These are phyloP conservation scores for Fusarium hainanense DNA, from an alignment of 2,329 filamentous ascomycete species.

Conservation along the genomic window DNA sequence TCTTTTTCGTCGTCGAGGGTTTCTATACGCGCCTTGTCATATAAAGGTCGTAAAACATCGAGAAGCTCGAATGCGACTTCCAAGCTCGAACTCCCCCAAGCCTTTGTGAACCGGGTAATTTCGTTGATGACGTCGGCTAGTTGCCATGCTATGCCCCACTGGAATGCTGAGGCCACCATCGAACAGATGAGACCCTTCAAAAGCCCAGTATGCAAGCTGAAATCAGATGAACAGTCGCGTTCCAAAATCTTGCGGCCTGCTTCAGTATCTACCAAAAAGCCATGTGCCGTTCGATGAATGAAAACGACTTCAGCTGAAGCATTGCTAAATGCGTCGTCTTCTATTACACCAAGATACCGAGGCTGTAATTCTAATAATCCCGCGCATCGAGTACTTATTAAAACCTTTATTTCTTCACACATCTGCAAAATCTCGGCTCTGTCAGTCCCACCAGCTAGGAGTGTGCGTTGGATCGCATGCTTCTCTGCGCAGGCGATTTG, in stretches of 20 bases:
- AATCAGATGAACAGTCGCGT: fast-evolving
- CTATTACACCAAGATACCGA: fast-evolving
- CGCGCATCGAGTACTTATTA: neutral
- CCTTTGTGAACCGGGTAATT: fast-evolving
- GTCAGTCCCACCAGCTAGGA: fast-evolving
- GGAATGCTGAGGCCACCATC: fast-evolving
- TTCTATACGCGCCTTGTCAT: fast-evolving
- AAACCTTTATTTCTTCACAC: fast-evolving
- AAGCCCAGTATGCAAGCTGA: fast-evolving
- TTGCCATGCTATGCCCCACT: neutral
- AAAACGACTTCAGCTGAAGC: neutral
- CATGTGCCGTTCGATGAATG: neutral
- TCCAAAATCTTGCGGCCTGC: neutral
- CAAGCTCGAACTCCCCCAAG: neutral
- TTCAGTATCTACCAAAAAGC: neutral
- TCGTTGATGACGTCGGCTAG: fast-evolving
- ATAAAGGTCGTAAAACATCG: neutral
- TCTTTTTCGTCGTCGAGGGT: fast-evolving
- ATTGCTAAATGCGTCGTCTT: neutral
- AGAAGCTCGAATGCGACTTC: neutral
- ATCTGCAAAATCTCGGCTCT: fast-evolving
- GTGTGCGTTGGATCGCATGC: fast-evolving
- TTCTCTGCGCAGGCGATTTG: neutral
- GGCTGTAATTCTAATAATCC: neutral
- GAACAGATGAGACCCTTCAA: fast-evolving